Evolutionary conservation across 2,329 filamentous ascomycete genomes (phyloP).

Genomic region (Aureobasidium sp.): DNA sequence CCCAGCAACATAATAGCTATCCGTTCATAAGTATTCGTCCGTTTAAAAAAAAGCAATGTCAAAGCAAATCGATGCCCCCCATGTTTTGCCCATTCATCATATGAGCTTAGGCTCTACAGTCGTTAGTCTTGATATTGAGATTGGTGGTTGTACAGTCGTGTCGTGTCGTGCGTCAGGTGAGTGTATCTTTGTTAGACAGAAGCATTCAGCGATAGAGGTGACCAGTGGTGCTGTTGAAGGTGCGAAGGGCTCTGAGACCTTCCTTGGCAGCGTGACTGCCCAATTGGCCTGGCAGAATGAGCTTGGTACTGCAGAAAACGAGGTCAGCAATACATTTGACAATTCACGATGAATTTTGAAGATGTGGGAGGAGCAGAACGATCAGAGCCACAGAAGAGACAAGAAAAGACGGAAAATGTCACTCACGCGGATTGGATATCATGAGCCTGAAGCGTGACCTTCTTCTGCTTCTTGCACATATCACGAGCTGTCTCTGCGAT

Average conservation of each 20-base stretch:
- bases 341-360: too few species aligned
- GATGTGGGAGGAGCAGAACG: neutral
- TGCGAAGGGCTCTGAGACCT: neutral
- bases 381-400: neutral
- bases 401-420: neutral
- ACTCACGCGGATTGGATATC: constrained; percentile 8
- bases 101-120: too few species aligned
- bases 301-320: neutral
- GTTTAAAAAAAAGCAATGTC: neutral
- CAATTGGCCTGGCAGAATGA: neutral
- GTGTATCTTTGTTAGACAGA: neutral
- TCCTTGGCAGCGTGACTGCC: neutral
- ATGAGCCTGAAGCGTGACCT: neutral
- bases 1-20: neutral
- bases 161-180: too few species aligned
- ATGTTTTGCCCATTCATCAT: neutral
- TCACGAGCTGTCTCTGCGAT: neutral
- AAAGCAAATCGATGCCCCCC: neutral
- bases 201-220: neutral
- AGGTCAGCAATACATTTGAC: neutral
- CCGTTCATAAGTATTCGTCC: neutral
- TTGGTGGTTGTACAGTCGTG: too few species aligned
- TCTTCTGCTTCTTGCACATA: constrained; percentile 13
- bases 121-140: too few species aligned
- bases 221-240: neutral